A percentile compares a stretch with the other conserved stretches of the same genome.
phyloP scores from a whole-genome alignment of 306 rosid species.

The Cucurbita pepo region DNA sequence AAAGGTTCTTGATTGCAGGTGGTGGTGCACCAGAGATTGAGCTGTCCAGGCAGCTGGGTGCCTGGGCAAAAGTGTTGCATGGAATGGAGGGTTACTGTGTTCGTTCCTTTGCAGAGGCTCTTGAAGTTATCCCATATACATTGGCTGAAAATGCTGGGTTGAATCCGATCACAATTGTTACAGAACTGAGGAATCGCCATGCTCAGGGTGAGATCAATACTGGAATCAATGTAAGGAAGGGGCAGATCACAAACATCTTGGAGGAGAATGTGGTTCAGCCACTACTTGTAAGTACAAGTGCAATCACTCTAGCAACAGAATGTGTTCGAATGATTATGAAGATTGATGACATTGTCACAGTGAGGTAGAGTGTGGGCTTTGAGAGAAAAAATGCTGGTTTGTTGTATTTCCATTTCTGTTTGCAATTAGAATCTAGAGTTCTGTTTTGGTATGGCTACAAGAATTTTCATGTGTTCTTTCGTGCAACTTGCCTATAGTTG shows the following conservation, averaged over 20 bases:
- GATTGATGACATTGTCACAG: slow-evolving; percentile 95
- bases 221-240: slow-evolving; percentile 98
- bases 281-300: slow-evolving; percentile 87
- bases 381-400: background rate
- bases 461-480: slow-evolving; percentile 12
- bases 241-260: slow-evolving; percentile 91
- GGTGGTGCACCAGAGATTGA: slow-evolving; percentile 98
- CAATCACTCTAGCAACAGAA: slow-evolving; percentile 84
- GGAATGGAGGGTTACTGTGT: slow-evolving; percentile 98
- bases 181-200: slow-evolving; percentile 95
- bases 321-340: slow-evolving; percentile 98
- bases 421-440: slow-evolving; percentile 2
- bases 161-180: slow-evolving; percentile 79
- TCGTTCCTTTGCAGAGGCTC: slow-evolving; percentile 83
- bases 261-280: slow-evolving; percentile 99
- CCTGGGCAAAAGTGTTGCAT: slow-evolving; percentile 96
- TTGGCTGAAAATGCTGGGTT: slow-evolving; percentile 92
- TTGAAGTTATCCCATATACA: slow-evolving; percentile 94
- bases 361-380: slow-evolving; percentile 35
- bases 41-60: slow-evolving; percentile 90
- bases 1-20: slow-evolving; percentile 86
- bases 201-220: slow-evolving; percentile 88
- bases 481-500: slow-evolving; percentile 2
- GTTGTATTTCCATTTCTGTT: background rate
- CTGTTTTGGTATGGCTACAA: slow-evolving; percentile 1